phyloP scores from a whole-genome alignment of 2,329 filamentous ascomycete genomes.

The Xylariales sp. region DNA sequence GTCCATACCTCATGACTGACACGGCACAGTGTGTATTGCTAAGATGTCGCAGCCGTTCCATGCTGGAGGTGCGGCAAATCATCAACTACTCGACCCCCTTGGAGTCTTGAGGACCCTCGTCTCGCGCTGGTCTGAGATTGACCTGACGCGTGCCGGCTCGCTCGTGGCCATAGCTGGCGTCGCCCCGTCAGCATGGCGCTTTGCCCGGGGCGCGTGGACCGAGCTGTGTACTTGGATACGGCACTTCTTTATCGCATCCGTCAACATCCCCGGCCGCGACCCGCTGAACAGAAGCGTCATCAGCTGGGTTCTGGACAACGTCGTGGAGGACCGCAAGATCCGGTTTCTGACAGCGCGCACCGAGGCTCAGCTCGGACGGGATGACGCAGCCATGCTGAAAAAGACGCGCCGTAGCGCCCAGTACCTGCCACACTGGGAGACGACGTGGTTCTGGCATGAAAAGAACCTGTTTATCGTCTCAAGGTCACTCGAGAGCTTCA shows the following conservation, averaged over 20 bases:
- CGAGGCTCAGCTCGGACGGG: constrained; percentile 26
- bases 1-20: too few relatives aligned
- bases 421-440: constrained; percentile 40
- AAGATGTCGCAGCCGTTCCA: constrained; percentile 12
- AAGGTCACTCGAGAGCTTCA: constrained; percentile 34
- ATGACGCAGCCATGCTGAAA: constrained; percentile 34
- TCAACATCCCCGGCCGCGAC: constrained; percentile 38
- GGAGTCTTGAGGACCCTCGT: constrained; percentile 31
- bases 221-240: constrained; percentile 35
- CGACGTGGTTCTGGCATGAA: constrained; percentile 45
- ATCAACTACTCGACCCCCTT: constrained; percentile 21
- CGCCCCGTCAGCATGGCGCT: constrained; percentile 32
- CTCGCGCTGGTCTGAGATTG: constrained; percentile 37
- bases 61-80: constrained; percentile 8
- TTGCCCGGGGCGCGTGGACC: constrained; percentile 28
- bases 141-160: constrained; percentile 40
- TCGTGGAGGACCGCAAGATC: constrained; percentile 29
- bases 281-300: constrained; percentile 40
- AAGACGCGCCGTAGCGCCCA: constrained; percentile 36
- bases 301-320: constrained; percentile 38
- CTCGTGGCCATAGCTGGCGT: constrained; percentile 39
- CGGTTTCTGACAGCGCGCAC: constrained; percentile 41
- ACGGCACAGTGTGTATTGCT: neutral
- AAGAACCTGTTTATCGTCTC: constrained; percentile 40
- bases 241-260: constrained; percentile 37